A percentile compares a stretch with the other conserved stretches of the same genome.
These are phyloP conservation scores for Lentithecium fluviatile DNA, from an alignment of 495 filamentous ascomycete genomes.

Conservation along the genomic window DNA sequence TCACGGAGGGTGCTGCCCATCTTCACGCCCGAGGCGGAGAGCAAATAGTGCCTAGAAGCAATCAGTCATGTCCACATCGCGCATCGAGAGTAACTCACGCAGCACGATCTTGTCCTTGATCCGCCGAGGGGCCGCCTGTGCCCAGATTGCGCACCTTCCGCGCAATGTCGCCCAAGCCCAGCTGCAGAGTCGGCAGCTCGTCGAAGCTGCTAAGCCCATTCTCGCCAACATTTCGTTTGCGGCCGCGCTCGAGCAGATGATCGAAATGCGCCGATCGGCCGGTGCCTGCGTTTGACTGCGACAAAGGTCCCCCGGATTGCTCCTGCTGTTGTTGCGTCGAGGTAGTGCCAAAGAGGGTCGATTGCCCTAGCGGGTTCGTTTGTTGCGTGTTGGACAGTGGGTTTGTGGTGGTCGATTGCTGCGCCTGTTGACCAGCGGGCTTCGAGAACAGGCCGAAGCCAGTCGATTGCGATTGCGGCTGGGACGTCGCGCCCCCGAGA, in stretches of 20 bases:
- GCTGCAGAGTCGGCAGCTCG: constrained; percentile 68
- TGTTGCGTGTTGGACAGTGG: constrained; percentile 21
- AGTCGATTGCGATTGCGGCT: constrained; percentile 9
- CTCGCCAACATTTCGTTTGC: constrained; percentile 53
- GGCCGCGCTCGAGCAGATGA: constrained; percentile 75
- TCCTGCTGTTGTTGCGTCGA: constrained; percentile 18
- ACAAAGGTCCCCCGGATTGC: constrained; percentile 20
- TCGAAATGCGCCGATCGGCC: constrained; percentile 71
- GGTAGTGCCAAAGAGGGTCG: constrained; percentile 15
- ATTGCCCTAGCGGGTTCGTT: constrained; percentile 11
- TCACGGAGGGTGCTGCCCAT: constrained; percentile 75
- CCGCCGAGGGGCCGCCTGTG: constrained; percentile 48
- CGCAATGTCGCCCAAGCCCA: constrained; percentile 83
- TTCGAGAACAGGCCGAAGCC: constrained; percentile 17
- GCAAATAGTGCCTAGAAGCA: constrained; percentile 66
- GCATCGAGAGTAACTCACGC: constrained; percentile 52
- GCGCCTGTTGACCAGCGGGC: constrained; percentile 22
- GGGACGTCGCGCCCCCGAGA: constrained; percentile 18
- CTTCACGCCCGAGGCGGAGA: constrained; percentile 85
- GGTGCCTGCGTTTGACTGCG: constrained; percentile 23
- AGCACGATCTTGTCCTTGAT: constrained; percentile 54
- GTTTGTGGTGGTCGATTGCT: constrained; percentile 27
- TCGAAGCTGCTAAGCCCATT: constrained; percentile 54
- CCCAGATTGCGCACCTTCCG: constrained; percentile 79
- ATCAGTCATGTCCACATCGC: background rate